Evolutionary conservation across 805 yeast genomes (phyloP).

Genomic region (Lachancea fermentati): DNA sequence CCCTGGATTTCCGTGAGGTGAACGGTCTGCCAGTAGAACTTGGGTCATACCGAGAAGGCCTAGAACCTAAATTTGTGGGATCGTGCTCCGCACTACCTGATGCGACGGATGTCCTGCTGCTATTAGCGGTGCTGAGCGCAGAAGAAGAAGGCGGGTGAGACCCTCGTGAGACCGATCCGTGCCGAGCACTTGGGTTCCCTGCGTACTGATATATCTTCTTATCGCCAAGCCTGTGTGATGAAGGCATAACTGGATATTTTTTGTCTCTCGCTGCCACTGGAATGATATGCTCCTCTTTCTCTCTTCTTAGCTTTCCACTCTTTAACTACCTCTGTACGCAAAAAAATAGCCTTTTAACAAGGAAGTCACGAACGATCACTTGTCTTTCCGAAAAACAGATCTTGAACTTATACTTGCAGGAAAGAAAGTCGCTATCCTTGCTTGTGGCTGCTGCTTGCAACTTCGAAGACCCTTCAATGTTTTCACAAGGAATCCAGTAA

Average conservation of each 20-base stretch:
- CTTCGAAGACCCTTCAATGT: neutral
- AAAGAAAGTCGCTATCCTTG: neutral
- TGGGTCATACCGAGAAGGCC: slow-evolving; percentile 30
- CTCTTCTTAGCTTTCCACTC: neutral
- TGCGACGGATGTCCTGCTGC: neutral
- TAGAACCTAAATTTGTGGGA: neutral
- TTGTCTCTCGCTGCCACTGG: neutral
- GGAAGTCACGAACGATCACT: neutral
- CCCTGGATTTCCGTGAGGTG: slow-evolving; percentile 10
- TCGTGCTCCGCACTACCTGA: neutral
- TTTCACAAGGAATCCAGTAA: neutral
- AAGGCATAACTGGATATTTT: slow-evolving; percentile 2
- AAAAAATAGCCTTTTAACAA: neutral
- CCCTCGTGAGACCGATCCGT: slow-evolving; percentile 7
- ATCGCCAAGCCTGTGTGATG: slow-evolving; percentile 16
- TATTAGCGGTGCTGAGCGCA: neutral
- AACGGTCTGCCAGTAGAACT: slow-evolving; percentile 16
- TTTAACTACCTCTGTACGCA: neutral
- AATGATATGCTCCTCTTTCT: neutral
- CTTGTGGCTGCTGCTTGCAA: neutral
- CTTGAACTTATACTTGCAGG: neutral
- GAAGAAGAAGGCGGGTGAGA: neutral
- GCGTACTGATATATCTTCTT: slow-evolving; percentile 30
- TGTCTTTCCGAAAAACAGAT: neutral
- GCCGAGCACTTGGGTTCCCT: slow-evolving; percentile 24